Base-by-base conservation (phyloP, 768 basidiomycete genomes). In the Tricholomella constricta region DNA sequence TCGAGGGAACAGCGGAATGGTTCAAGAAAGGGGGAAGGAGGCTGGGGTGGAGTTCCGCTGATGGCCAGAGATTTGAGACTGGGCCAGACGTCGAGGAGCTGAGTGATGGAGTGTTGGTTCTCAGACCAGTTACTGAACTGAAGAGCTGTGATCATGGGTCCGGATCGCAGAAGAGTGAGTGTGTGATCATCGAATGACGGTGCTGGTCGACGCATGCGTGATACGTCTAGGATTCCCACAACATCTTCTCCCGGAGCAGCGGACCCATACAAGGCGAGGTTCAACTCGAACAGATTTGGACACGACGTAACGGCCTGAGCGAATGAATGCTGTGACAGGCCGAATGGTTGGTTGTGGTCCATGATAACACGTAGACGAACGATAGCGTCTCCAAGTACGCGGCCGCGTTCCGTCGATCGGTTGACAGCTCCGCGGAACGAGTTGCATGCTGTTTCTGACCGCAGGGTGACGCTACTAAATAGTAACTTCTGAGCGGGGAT, bases 121-220 rank as follows among this genome's bases (percentile, higher is more conserved):
- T 84, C 79, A 10, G 88, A 84, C 86, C 85, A 89, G 63, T 90
- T 89, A 63, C 77, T 80, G 61, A 90, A 84, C 49, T 79, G 78
- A 4, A 90, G 73, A 5, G 75, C 68, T 26, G 77, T 71, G 56
- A 83, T 79, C 40, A 56, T 63, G 1, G 86, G 83, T n/a, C 82
- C 85, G 9, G 77, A 65, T 47, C 71, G 78, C 45, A 89, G 76
- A 37, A 79, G 65, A 15, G 76, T 67, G 27, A 88, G 66, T 2
- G 81, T 83, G 46, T 64, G 65, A 0, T 78, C 73, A 59, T 81
- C 78, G 58, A 86, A 85, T 2, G 80, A 74, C 1, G 82, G 81
- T 20, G 81, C 82, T 14, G 69, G 70, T 20, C 78, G 74, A 32
- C 74, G 74, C 69, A 78, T 72, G 45, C 83, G 80, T 32, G 74